A percentile compares a stretch with the other conserved stretches of the same genome.
phyloP scores from a whole-genome alignment of 176 grass and related monocot genomes.

The Triticum timopheevii region DNA sequence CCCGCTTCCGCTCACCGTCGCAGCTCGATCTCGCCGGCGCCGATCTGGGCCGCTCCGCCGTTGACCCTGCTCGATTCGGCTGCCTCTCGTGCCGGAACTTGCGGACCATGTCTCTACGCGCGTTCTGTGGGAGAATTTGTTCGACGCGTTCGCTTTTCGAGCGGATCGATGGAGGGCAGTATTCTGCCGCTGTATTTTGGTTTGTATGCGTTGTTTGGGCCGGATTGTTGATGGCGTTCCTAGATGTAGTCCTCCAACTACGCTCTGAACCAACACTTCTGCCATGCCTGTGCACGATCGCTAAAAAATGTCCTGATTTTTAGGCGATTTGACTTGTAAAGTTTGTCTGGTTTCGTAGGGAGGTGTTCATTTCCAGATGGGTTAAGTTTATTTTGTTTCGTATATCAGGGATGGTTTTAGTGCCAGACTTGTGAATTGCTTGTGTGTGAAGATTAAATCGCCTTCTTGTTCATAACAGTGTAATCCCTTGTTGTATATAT shows the following conservation, averaged over 20 bases:
- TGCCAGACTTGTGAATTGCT: background rate
- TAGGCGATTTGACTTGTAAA: background rate
- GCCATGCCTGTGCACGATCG: background rate
- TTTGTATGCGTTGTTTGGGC: background rate
- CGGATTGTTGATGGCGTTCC: background rate
- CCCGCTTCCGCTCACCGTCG: background rate
- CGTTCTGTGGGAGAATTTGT: background rate
- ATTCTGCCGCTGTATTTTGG: background rate
- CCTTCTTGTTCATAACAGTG: background rate
- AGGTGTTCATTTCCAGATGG: background rate
- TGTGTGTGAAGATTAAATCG: background rate
- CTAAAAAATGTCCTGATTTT: background rate
- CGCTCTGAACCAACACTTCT: background rate
- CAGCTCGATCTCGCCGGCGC: background rate
- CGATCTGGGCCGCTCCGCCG: conserved; percentile 34
- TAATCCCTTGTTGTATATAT: background rate
- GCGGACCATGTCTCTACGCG: background rate
- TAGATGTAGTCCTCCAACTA: background rate
- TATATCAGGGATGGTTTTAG: background rate
- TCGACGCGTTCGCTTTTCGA: background rate
- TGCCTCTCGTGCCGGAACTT: background rate
- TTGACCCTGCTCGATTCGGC: conserved; percentile 37
- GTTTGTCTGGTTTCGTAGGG: too few species aligned
- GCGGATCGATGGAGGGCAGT: conserved; percentile 19
- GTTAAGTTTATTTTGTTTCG: background rate